These are phyloP conservation scores for Ceratobasidium sp. DNA, from an alignment of 1,284 basidiomycete species.

Conservation along the genomic window DNA sequence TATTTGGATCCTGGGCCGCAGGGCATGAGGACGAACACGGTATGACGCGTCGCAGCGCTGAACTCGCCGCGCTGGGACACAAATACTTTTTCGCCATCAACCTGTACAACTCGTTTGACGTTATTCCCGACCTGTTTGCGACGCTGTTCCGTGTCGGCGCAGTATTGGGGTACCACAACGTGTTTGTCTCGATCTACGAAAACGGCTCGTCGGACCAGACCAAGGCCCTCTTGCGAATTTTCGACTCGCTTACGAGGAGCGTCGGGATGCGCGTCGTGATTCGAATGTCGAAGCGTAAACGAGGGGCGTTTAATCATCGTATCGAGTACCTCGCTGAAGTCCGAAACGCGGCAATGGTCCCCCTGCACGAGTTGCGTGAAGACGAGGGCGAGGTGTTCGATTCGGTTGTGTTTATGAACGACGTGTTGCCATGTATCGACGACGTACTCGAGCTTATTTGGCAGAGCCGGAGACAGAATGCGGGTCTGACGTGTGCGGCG, in stretches of 20 bases:
- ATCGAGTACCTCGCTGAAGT: conserved; percentile 98
- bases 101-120: conserved; percentile 96
- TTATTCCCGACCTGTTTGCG: conserved; percentile 94
- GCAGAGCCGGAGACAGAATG: conserved; percentile 89
- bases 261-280: conserved; percentile 92
- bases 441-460: conserved; percentile 95
- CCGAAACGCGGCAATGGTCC: conserved; percentile 91
- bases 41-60: conserved; percentile 54
- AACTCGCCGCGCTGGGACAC: conserved; percentile 65
- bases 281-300: conserved; percentile 84
- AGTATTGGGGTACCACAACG: conserved; percentile 92
- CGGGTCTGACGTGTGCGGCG: conserved; percentile 93
- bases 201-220: conserved; percentile 97
- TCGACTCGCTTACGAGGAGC: conserved; percentile 85
- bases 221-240: conserved; percentile 90
- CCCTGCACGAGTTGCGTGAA: conserved; percentile 89
- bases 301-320: conserved; percentile 96
- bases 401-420: conserved; percentile 97
- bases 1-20: conserved; percentile 47
- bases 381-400: conserved; percentile 91
- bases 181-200: conserved; percentile 96
- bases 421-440: conserved; percentile 93
- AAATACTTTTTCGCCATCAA: conserved; percentile 99
- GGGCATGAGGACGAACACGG: conserved; percentile 45
- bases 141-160: conserved; percentile 91